A percentile compares a stretch with the other conserved stretches of the same genome.
Conservation (phyloP, 176 grass and related monocot species). For the Aegilops umbellulata region DNA sequence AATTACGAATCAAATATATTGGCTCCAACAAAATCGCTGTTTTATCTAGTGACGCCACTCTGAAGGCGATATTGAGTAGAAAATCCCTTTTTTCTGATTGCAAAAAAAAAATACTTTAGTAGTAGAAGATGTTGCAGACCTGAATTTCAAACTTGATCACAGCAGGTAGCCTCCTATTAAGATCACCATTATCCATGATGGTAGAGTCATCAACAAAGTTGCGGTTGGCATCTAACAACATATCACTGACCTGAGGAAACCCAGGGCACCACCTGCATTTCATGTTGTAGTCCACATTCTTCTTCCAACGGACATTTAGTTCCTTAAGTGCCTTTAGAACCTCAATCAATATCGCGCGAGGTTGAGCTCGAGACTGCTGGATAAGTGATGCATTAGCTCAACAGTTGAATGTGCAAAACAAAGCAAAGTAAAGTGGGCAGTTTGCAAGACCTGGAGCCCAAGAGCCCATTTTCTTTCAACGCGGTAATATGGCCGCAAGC, state of each 20-base stretch:
- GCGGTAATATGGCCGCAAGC: conserved; percentile 41
- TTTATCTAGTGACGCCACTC: too few relatives aligned
- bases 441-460: conserved; percentile 77
- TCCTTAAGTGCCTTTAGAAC: conserved; percentile 87
- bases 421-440: conserved; percentile 13
- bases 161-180: conserved; percentile 38
- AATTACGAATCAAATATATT: not conserved
- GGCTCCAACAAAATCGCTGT: too few relatives aligned
- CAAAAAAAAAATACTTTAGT: too few relatives aligned
- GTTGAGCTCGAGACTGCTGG: conserved; percentile 76
- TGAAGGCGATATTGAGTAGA: too few relatives aligned
- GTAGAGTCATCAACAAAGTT: conserved; percentile 56
- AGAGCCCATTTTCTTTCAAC: conserved; percentile 96
- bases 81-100: too few relatives aligned
- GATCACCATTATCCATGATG: conserved; percentile 58
- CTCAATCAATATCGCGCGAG: conserved; percentile 79
- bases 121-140: conserved; percentile 28
- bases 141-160: conserved; percentile 95
- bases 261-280: conserved; percentile 69
- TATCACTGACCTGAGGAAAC: conserved; percentile 44
- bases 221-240: conserved; percentile 39
- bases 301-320: conserved; percentile 85
- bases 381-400: conserved; percentile 33
- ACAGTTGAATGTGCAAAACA: conserved; percentile 10
- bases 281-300: conserved; percentile 93